Evolutionary conservation across 441 rosid species (phyloP).

Genomic region (Pelargonium cotyledonis): DNA sequence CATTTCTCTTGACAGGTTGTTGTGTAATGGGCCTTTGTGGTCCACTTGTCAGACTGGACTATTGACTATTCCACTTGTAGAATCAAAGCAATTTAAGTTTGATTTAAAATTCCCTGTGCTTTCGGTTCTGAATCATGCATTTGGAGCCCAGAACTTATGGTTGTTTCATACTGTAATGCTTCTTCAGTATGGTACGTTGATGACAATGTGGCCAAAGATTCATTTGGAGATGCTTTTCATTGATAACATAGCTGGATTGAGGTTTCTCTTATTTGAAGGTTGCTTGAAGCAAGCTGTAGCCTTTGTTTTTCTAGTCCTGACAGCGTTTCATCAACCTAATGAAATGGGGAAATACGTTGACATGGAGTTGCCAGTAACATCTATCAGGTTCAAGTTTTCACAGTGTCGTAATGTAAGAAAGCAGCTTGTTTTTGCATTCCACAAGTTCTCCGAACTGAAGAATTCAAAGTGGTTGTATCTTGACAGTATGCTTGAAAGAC

Average conservation of each 20-base stretch:
- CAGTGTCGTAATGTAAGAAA: slow-evolving; percentile 38
- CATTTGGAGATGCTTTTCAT: slow-evolving; percentile 84
- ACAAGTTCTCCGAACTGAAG: slow-evolving; percentile 49
- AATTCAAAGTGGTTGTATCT: slow-evolving; percentile 53
- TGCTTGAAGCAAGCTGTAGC: slow-evolving; percentile 62
- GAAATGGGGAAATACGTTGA: slow-evolving; percentile 41
- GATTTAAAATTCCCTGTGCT: slow-evolving; percentile 30
- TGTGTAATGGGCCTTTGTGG: slow-evolving; percentile 33
- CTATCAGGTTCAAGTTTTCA: slow-evolving; percentile 65
- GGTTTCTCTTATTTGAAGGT: slow-evolving; percentile 67
- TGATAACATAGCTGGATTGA: slow-evolving; percentile 62
- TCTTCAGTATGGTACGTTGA: slow-evolving; percentile 54
- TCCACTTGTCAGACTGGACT: slow-evolving; percentile 31
- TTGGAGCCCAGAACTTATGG: slow-evolving; percentile 33
- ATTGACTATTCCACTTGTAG: slow-evolving; percentile 31
- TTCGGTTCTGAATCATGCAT: slow-evolving; percentile 31
- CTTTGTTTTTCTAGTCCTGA: slow-evolving; percentile 48
- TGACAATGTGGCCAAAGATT: slow-evolving; percentile 57
- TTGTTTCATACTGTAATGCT: slow-evolving; percentile 36
- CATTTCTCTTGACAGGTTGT: slow-evolving; percentile 25
- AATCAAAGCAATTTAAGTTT: slow-evolving; percentile 34
- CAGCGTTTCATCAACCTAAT: slow-evolving; percentile 37
- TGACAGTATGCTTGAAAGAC: slow-evolving; percentile 45
- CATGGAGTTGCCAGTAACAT: slow-evolving; percentile 56
- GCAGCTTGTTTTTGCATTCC: slow-evolving; percentile 58